Base-by-base conservation (phyloP, 495 filamentous ascomycete species). In the Talaromyces borbonicus region DNA sequence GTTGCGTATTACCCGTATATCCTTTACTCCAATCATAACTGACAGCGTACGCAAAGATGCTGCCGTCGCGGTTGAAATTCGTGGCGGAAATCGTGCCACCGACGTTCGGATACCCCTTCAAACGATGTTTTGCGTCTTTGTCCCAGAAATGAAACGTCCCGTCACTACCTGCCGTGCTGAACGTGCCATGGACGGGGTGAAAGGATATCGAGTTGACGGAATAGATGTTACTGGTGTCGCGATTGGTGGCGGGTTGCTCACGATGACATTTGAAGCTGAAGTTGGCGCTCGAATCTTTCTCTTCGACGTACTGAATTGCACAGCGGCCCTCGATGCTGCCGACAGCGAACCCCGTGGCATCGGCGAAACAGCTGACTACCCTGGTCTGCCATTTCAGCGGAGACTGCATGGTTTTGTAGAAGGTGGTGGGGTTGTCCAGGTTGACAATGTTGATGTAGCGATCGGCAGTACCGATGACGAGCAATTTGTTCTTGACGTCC, bases 1-100 rank as follows among this genome's bases (percentile, higher is more conserved):
- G 71, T 16, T 74, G 79, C 23, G 60, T 87, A 60, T 92, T 90
- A 23, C 60, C 72, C 6, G 74, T 68, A 62, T 86, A 90, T 8
- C 90, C 90, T 63, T 93, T 93, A 58, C 83, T 85, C 90, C 90
- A 96, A 67, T 96, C 90, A 54, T 96, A 96, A 55, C 85, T 89
- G 23, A 93, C 77, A 5, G 88, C 83, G 56, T 95, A 96, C 14
- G 87, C 89, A 56, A 95, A 93, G 52, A 90, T 85, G 52, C 68
- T 78, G 38, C 88, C 90, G 42, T 66, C 78, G 38, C 75, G 65
- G 59, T 84, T 85, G 73, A 95, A 96, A 5, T 71, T 78, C 8
- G 81, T 85, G 27, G 81, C 78, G 9, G 82, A 78, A 61, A 96
- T 89, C 37, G 81, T 81, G 5, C 83, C 87, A 15, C 85, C 84